These are phyloP conservation scores for Pyricularia grisea DNA, from an alignment of 2,329 filamentous ascomycete species.

Conservation along the genomic window DNA sequence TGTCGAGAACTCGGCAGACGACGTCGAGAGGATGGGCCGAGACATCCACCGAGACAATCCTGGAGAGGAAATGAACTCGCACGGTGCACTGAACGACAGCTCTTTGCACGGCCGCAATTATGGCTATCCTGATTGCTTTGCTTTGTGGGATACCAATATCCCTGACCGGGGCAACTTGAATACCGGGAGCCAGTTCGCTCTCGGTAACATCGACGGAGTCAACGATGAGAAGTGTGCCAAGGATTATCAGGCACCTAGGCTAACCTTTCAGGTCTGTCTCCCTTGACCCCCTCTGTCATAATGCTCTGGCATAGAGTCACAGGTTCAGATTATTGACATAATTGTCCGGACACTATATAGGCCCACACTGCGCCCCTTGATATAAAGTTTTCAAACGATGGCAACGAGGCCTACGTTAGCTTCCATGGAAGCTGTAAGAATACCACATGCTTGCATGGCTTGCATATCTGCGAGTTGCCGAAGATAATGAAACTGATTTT, in stretches of 20 bases:
- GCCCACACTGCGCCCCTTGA: constrained; percentile 66
- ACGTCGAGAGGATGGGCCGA: constrained; percentile 40
- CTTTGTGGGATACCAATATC: constrained; percentile 49
- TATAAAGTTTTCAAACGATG: constrained; percentile 53
- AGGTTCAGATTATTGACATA: neutral
- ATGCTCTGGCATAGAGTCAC: neutral
- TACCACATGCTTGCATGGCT: constrained; percentile 7
- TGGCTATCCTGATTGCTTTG: constrained; percentile 62
- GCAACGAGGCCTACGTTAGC: constrained; percentile 52
- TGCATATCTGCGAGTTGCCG: neutral
- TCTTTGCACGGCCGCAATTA: constrained; percentile 40
- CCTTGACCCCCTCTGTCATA: neutral
- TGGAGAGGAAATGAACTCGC: constrained; percentile 63
- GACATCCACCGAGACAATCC: constrained; percentile 60
- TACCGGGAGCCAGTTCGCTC: constrained; percentile 41
- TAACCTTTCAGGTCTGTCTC: constrained; percentile 35
- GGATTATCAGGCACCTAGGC: constrained; percentile 36
- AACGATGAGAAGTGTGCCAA: constrained; percentile 34
- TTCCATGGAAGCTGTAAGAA: constrained; percentile 62
- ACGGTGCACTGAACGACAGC: constrained; percentile 45
- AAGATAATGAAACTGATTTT: neutral
- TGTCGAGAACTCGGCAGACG: constrained; percentile 15
- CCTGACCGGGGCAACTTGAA: constrained; percentile 30
- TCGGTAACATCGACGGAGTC: constrained; percentile 19
- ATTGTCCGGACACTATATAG: constrained; percentile 25